These are phyloP conservation scores for Backusella circina DNA, from an alignment of 192 early-diverging fungal species.

Conservation along the genomic window DNA sequence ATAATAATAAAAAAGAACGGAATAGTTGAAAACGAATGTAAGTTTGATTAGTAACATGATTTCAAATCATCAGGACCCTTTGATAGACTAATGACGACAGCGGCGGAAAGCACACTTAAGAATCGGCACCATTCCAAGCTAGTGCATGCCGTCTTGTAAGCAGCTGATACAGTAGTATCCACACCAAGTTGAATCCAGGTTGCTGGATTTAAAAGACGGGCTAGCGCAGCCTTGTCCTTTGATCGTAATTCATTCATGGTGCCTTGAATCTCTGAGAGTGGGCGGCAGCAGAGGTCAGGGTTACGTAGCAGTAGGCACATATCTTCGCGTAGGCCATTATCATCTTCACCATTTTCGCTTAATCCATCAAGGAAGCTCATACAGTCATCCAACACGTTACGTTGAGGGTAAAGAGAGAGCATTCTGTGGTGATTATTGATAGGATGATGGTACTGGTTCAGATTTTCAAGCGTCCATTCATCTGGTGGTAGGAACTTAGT, in stretches of 20 bases:
- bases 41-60: neutral
- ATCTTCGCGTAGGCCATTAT: constrained; percentile 6
- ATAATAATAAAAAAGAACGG: neutral
- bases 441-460: neutral
- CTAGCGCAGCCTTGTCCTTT: neutral
- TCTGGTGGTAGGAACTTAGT: neutral
- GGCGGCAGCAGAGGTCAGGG: constrained; percentile 4
- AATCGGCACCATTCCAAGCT: constrained; percentile 27
- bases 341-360: neutral
- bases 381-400: constrained; percentile 9
- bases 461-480: neutral
- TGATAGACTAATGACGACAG: constrained; percentile 15
- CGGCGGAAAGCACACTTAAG: constrained; percentile 20
- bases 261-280: constrained; percentile 2
- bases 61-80: constrained; percentile 20
- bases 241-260: neutral
- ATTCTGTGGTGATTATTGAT: no score
- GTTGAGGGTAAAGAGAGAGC: constrained; percentile 5
- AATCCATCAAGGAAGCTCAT: constrained; percentile 4
- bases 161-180: neutral
- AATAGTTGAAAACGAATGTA: neutral
- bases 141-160: constrained; percentile 3
- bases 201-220: neutral
- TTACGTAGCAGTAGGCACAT: constrained; percentile 8
- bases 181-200: neutral